Evolutionary conservation across 2,329 filamentous ascomycete genomes (phyloP).

Genomic region (Penicillium crustosum): DNA sequence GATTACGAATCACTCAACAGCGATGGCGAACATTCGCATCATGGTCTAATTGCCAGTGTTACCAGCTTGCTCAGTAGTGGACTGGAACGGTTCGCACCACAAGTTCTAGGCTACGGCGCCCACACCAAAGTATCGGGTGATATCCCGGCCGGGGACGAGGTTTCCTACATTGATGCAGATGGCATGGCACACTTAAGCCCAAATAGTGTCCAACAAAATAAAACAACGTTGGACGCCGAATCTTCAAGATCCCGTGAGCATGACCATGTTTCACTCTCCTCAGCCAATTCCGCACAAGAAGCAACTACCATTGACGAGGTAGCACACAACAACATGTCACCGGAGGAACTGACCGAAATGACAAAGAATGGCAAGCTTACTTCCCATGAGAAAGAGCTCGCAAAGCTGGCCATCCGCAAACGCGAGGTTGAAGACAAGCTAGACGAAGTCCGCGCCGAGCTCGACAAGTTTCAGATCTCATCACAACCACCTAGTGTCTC

Average conservation of each 20-base stretch:
- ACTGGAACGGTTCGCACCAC: conserved; percentile 54
- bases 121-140: conserved; percentile 13
- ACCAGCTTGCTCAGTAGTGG: conserved; percentile 39
- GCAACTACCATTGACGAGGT: conserved; percentile 22
- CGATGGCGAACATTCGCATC: conserved; percentile 26
- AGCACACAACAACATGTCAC: conserved; percentile 21
- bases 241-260: conserved; percentile 8
- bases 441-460: conserved; percentile 36
- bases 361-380: conserved; percentile 34
- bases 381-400: conserved; percentile 45
- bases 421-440: conserved; percentile 41
- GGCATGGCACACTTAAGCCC: background rate
- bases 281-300: conserved; percentile 19
- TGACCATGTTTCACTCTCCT: conserved; percentile 21
- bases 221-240: background rate
- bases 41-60: conserved; percentile 40
- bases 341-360: conserved; percentile 27
- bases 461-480: conserved; percentile 30
- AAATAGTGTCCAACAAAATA: background rate
- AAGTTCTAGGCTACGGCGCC: conserved; percentile 53
- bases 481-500: conserved; percentile 7
- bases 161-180: background rate
- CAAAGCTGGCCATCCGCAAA: conserved; percentile 44
- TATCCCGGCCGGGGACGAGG: conserved; percentile 3
- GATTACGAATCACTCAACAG: conserved; percentile 16